phyloP scores from a whole-genome alignment of 1,139 yeast species.

The Geotrichum citri-aurantii region DNA sequence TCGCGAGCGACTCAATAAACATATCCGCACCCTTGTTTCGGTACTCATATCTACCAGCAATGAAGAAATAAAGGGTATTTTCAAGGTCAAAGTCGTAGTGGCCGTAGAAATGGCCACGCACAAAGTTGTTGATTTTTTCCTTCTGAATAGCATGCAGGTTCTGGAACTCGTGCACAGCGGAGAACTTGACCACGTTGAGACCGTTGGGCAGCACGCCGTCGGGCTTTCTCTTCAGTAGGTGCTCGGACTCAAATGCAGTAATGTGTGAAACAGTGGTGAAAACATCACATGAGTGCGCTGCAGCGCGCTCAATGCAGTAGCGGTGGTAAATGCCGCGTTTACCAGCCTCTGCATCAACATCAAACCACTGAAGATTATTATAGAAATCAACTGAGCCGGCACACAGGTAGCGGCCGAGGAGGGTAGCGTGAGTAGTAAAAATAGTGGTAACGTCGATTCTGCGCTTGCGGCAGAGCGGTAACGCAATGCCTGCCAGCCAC shows the following conservation, averaged over 20 bases:
- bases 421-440: conserved; percentile 95
- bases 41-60: conserved; percentile 95
- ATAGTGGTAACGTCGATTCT: conserved; percentile 90
- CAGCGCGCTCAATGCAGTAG: conserved; percentile 93
- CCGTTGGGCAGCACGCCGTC: conserved; percentile 98
- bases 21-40: conserved; percentile 96
- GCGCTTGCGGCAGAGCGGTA: conserved; percentile 87
- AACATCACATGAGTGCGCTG: conserved; percentile 94
- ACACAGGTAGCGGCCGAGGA: conserved; percentile 89
- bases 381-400: conserved; percentile 96
- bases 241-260: conserved; percentile 93
- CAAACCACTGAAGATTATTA: conserved; percentile 83
- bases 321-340: conserved; percentile 96
- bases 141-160: conserved; percentile 89
- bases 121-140: conserved; percentile 88
- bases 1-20: conserved; percentile 86
- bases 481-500: conserved; percentile 96
- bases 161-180: conserved; percentile 97
- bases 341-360: conserved; percentile 97
- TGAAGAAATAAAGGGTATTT: conserved; percentile 88
- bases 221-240: conserved; percentile 87
- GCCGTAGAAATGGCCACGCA: conserved; percentile 96
- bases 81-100: conserved; percentile 92
- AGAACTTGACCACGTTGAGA: conserved; percentile 89
- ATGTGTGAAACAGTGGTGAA: conserved; percentile 96